Percentiles rank a stretch among this genome's conserved stretches.
Conservation (phyloP, 169 alveolate species). For the Eimeria praecox region DNA sequence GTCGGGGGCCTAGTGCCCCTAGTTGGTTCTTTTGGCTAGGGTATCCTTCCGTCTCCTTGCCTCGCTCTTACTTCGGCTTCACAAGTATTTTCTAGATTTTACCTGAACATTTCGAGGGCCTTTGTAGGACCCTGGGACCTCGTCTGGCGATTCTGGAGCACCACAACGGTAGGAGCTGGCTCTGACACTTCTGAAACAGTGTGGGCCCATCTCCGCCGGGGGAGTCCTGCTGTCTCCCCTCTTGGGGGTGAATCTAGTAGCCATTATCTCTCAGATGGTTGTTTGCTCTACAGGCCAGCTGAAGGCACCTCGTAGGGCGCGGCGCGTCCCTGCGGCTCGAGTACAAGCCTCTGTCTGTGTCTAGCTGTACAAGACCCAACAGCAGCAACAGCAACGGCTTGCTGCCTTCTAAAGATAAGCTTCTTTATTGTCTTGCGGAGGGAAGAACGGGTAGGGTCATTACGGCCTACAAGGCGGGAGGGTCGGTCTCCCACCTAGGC, state of each 20-base stretch:
- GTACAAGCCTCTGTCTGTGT: constrained; percentile 20
- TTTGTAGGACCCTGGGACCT: background rate
- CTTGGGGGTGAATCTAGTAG: background rate
- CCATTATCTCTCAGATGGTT: constrained; percentile 1
- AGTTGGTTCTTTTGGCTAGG: constrained; percentile 27
- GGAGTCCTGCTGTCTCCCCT: constrained; percentile 28
- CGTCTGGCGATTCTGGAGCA: constrained; percentile 29
- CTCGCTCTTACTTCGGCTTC: background rate
- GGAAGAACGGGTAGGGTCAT: constrained; percentile 19
- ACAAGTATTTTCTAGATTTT: background rate
- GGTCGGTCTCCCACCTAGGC: constrained; percentile 18
- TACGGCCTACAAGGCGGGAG: constrained; percentile 6
- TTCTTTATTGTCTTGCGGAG: background rate
- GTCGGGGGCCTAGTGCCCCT: constrained; percentile 71
- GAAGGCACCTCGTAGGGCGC: constrained; percentile 38
- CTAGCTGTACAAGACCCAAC: background rate
- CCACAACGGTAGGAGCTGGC: background rate
- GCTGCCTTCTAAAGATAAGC: background rate
- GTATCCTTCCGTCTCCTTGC: constrained; percentile 29
- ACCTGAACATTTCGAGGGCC: background rate
- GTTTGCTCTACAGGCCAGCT: constrained; percentile 12
- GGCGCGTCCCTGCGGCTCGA: background rate
- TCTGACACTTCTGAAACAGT: background rate
- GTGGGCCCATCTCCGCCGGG: constrained; percentile 42
- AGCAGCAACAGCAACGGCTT: background rate